Evolutionary conservation across 805 yeast genomes (phyloP).

Genomic region (Helenozyma rhizophorensis): DNA sequence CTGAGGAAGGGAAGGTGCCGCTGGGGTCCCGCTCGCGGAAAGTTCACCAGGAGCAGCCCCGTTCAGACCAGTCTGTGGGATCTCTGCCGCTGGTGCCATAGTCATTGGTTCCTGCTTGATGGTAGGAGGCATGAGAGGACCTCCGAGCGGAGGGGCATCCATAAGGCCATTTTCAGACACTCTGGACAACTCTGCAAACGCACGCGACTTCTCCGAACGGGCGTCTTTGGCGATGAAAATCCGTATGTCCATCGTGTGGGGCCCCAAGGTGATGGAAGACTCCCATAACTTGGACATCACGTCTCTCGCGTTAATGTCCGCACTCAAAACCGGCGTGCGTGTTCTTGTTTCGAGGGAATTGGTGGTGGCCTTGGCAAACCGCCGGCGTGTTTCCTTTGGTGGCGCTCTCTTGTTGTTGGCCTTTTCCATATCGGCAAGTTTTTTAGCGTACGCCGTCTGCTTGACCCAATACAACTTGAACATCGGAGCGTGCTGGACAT

Average conservation of each 20-base stretch:
- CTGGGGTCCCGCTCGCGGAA: too few species aligned
- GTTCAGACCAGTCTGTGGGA: too few species aligned
- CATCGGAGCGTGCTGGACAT: slow-evolving; percentile 59
- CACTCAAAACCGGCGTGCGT: slow-evolving; percentile 33
- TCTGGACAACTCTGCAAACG: slow-evolving; percentile 18
- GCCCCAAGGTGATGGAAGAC: slow-evolving; percentile 68
- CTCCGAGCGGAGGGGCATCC: too few species aligned
- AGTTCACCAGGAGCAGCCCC: too few species aligned
- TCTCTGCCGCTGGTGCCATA: too few species aligned
- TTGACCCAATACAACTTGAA: slow-evolving; percentile 80
- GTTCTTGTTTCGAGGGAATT: slow-evolving; percentile 15
- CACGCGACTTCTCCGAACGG: slow-evolving; percentile 47
- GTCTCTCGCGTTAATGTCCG: slow-evolving; percentile 61
- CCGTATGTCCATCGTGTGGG: slow-evolving; percentile 74
- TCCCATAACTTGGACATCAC: slow-evolving; percentile 87
- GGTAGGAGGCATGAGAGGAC: too few species aligned
- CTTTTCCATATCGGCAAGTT: slow-evolving; percentile 33
- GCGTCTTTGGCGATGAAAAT: slow-evolving; percentile 85
- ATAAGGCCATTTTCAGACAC: slow-evolving; percentile 1
- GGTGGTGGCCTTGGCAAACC: slow-evolving; percentile 17
- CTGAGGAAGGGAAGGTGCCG: too few species aligned
- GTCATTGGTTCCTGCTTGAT: too few species aligned
- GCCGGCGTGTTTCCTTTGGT: slow-evolving; percentile 10
- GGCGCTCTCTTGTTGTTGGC: slow-evolving; percentile 1
- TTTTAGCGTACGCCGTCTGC: slow-evolving; percentile 53